phyloP scores from a whole-genome alignment of 176 grass and related monocot genomes.

The Aegilops tauschii region DNA sequence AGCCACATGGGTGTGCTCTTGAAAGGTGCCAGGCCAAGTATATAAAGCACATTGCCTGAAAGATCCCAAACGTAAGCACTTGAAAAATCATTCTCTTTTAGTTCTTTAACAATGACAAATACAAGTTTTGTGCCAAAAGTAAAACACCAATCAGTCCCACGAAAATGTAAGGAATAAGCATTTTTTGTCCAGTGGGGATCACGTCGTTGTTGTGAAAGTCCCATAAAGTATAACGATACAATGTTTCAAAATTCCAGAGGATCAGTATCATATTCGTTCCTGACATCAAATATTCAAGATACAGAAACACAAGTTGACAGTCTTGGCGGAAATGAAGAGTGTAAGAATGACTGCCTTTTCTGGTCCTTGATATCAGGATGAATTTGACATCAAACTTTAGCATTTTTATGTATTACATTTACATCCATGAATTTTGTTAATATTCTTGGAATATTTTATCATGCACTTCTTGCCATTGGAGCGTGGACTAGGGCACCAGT shows the following conservation, averaged over 20 bases:
- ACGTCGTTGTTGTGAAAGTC: not conserved
- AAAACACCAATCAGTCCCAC: not conserved
- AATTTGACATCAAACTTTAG: not conserved
- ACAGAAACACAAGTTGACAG: not conserved
- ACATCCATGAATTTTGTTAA: not conserved
- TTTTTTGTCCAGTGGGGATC: not conserved
- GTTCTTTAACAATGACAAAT: constrained; percentile 3
- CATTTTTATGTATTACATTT: not conserved
- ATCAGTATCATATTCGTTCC: not conserved
- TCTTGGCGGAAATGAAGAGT: not conserved
- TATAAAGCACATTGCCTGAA: constrained; percentile 18
- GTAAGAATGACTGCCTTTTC: not conserved
- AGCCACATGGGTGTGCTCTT: constrained; percentile 17
- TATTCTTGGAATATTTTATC: not conserved
- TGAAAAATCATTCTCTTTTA: not conserved
- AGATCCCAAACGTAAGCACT: constrained; percentile 42
- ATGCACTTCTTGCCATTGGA: not conserved
- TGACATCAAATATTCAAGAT: not conserved
- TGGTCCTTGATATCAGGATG: not conserved
- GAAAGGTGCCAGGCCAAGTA: constrained; percentile 24
- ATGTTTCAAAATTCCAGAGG: not conserved
- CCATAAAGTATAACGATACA: not conserved
- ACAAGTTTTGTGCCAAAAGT: not conserved
- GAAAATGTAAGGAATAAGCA: not conserved
- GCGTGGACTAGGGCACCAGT: not conserved